Conservation (phyloP, 2,329 filamentous ascomycete genomes). For the Calonectria honghensis region DNA sequence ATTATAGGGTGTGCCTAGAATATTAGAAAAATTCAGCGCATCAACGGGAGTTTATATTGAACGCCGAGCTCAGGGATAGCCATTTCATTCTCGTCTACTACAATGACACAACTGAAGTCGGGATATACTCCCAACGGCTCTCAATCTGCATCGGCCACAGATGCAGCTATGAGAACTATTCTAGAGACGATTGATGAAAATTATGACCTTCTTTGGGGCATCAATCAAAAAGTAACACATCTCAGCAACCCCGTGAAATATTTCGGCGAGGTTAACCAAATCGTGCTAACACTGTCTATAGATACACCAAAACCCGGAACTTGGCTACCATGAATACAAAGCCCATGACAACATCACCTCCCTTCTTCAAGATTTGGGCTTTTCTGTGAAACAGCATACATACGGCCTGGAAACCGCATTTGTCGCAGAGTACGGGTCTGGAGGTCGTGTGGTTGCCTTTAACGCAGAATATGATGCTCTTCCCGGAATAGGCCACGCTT, state of each 20-base stretch:
- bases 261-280: not conserved
- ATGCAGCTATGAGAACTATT: not conserved
- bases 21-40: too few relatives aligned
- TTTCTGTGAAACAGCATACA: not conserved
- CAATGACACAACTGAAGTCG: not conserved
- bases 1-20: not conserved
- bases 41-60: not conserved
- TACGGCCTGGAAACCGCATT: conserved; percentile 4
- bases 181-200: not conserved
- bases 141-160: not conserved
- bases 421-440: not conserved
- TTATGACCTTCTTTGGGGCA: not conserved
- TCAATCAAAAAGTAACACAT: not conserved
- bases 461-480: conserved; percentile 14
- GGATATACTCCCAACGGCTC: not conserved
- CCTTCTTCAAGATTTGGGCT: not conserved
- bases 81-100: not conserved
- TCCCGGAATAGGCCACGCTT: conserved; percentile 5
- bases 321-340: conserved; percentile 10
- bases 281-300: not conserved
- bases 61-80: too few relatives aligned
- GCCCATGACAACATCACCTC: conserved; percentile 4
- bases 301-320: not conserved
- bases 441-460: conserved; percentile 4
- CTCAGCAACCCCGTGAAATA: not conserved